Base-by-base conservation (phyloP, 495 filamentous ascomycete genomes). In the Thozetella sp. region DNA sequence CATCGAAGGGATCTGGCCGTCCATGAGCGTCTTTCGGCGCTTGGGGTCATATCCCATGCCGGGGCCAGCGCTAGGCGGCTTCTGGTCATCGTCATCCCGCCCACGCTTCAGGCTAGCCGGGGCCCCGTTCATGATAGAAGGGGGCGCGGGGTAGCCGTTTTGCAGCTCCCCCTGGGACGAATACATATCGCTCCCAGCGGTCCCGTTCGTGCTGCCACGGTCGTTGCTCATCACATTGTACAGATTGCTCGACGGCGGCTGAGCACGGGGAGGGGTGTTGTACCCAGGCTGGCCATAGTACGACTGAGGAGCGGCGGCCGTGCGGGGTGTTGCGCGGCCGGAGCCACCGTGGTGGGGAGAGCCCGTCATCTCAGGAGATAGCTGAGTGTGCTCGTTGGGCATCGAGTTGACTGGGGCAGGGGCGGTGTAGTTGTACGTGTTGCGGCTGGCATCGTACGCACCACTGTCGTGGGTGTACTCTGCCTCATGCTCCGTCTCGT, bases 141-240 rank as follows among this genome's bases (percentile, higher is more conserved):
- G 83, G 52, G 82, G 81, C 1, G 77, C 25, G 11, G 74, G 68
- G 64, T 86, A 86, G 6, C 83, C 83, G 63, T 84, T 86, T 20
- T 86, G 76, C 62, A 90, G 83, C 15, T 85, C 85, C 26, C 79
- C 68, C 64, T 87, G 86, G 12, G 83, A 76, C 52, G 84, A 82
- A 66, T 97, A 96, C 25, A 86, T 85, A 67, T 93, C 92, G 1
- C 79, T 76, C 24, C 75, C 64, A 1, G 83, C 67, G 43, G 74
- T 78, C 4, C 91, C 92, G 63, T 93, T 94, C 9, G 86, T 76
- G 1, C 86, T 79, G 3, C 84, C 86, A 19, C 92, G 85, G 57
- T 93, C 90, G 71, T 94, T 93, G 67, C 88, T 93, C 72, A 97
- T 93, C 50, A 94, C 87, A 75, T 89, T 95, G 80, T 97, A 97